A percentile compares a stretch with the other conserved stretches of the same genome.
These are phyloP conservation scores for Trichoderma virens DNA, from an alignment of 495 filamentous ascomycete genomes.

Conservation along the genomic window DNA sequence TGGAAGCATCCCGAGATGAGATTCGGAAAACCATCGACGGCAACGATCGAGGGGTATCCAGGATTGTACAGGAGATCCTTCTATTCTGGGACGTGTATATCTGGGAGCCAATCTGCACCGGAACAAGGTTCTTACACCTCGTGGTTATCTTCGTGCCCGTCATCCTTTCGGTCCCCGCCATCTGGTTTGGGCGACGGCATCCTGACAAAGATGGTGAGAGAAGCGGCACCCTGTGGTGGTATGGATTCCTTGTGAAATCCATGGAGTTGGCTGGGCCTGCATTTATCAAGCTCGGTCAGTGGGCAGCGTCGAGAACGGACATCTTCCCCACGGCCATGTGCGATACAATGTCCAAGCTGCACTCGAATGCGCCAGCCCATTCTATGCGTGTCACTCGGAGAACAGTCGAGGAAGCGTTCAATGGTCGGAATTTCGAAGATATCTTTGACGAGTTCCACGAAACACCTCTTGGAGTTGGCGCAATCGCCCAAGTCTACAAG, in stretches of 20 bases:
- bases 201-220: conserved; percentile 59
- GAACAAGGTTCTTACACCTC: conserved; percentile 75
- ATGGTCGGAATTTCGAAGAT: conserved; percentile 68
- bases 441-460: conserved; percentile 98
- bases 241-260: conserved; percentile 71
- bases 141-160: conserved; percentile 88
- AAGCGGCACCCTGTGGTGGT: conserved; percentile 89
- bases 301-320: conserved; percentile 93
- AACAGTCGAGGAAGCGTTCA: conserved; percentile 74
- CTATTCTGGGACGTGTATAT: conserved; percentile 64
- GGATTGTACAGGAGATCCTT: conserved; percentile 45
- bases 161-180: conserved; percentile 64
- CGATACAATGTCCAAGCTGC: conserved; percentile 85
- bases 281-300: conserved; percentile 99
- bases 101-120: conserved; percentile 83
- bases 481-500: conserved; percentile 97
- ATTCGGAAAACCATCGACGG: conserved; percentile 58
- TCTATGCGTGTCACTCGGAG: conserved; percentile 71
- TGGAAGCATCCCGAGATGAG: conserved; percentile 70
- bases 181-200: conserved; percentile 65
- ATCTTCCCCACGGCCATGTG: conserved; percentile 97
- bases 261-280: conserved; percentile 96
- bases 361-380: conserved; percentile 90
- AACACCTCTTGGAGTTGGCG: conserved; percentile 84
- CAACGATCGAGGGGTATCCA: conserved; percentile 47